Evolutionary conservation across 1,284 basidiomycete genomes (phyloP), one percentile per base, ranked within the genome.

Genomic region (Xerocomus nothofagi): DNA sequence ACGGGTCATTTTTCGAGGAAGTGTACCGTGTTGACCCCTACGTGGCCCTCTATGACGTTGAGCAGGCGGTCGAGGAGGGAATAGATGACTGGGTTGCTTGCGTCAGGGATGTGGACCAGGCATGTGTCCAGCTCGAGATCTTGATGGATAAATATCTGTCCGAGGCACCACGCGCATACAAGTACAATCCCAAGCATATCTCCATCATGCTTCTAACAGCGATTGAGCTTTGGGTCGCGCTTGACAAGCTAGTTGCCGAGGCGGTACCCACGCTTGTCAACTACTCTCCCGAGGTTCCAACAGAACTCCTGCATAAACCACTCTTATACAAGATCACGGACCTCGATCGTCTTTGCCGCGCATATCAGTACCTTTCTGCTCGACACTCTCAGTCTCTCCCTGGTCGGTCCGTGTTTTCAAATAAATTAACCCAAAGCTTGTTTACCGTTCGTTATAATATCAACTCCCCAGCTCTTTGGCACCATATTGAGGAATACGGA

Each of bases 251-350:
- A 1, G 68, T 58, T 6, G 57, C 71, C 8, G 21, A 20, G 1
- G 59, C 65, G 3, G 63, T 63, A 37, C 71, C 71, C 0, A 57
- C 79, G 1, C 60, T 81, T 0, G 37, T 31, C 0, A 57, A 73
- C 4, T 81, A 75, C 46, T 72, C 74, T 3, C 78, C 77, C 0
- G 77, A 78, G 46, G 56, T 81, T 2, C 62, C 72, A 0, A 37
- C 47, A 1, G 32, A 26, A 1, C 56, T 78, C 14, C 54, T 79
- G 9, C 63, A 76, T n/a, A 14, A 47, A 65, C 0, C n/a, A n/a
- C 61, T 81, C 9, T 57, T 81, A 5, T 68, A 65, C 17, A 66
- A 63, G 33, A 48, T 55, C 0, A 34, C 47, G 0, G 51, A 57
- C 14, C 53, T 78, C 20, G 44, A 53, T 8, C 63, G 70, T 9